Evolutionary conservation across 202 grass and related monocot species (phyloP), one percentile per base, ranked within the genome.

Genomic region (Zoysia matrella): DNA sequence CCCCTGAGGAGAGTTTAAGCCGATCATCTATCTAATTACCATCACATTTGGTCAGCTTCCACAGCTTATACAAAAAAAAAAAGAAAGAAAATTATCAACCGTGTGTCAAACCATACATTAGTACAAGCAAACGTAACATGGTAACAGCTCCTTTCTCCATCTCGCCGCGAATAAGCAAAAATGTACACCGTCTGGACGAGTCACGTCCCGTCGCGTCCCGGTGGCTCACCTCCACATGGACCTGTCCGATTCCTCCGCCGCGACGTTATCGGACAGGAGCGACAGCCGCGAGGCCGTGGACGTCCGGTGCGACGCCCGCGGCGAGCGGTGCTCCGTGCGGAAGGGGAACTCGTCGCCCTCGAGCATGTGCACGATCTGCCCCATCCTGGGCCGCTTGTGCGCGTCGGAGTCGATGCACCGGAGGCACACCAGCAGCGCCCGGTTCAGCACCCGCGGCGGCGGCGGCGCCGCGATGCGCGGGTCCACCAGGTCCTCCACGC

Each of bases 311-410:
- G 85, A 74, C 67, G 88, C 72, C 80, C 89, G 68, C 52, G 84
- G 89, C 61, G 89, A 89, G 0, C 94, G 91, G 79, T 97, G 94
- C 78, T 97, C 94, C 6, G 56, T 8, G 56, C 93, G 91, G 74
- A 90, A 96, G 66, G 93, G 96, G 78, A 99, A 96, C 85, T 99
- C 96, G 68, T 99, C 96, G 58, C 93, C 93, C 70, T 99, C 96
- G 65, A 99, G 96, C 93, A 99, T 99, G 83, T 99, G 92, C 11
- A 99, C 87, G 44, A 99, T 91, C 85, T 99, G 96, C 15, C 96
- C 83, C 93, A 99, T 94, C 82, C 80, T 89, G 18, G 93, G 93
- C 63, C 93, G 87, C 75, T 99, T 96, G 55, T 99, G 87, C 4
- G 89, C 88, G 70, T 99, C 96, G 55, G 86, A 88, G 88, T 99